These are phyloP conservation scores for Neospora caninum DNA, from an alignment of 169 alveolate genomes.

Conservation along the genomic window DNA sequence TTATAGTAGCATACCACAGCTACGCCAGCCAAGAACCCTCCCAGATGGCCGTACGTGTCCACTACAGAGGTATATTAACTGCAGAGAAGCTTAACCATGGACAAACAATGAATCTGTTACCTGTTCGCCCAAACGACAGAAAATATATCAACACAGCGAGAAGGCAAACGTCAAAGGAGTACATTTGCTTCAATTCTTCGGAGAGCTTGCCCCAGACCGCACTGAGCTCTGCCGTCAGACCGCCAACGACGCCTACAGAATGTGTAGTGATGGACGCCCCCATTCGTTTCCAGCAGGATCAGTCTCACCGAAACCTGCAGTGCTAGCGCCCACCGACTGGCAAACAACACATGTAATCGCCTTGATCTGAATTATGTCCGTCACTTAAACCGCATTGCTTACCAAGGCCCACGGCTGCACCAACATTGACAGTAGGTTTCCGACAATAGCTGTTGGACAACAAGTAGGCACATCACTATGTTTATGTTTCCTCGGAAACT, in stretches of 20 bases:
- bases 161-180: conserved; percentile 40
- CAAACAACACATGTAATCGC: not conserved
- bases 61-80: not conserved
- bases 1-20: conserved; percentile 58
- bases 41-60: conserved; percentile 59
- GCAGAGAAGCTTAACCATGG: not conserved
- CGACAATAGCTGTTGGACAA: conserved; percentile 45
- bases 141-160: conserved; percentile 57
- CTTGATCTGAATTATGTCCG: not conserved
- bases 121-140: conserved; percentile 60
- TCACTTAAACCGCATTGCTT: not conserved
- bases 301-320: conserved; percentile 61
- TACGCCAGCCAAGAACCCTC: conserved; percentile 64
- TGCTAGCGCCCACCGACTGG: conserved; percentile 65
- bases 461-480: not conserved
- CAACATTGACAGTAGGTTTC: conserved; percentile 55
- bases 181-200: conserved; percentile 42
- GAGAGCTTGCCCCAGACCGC: conserved; percentile 62
- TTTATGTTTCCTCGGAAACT: not conserved
- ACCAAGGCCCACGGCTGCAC: conserved; percentile 64
- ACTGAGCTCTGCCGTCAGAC: conserved; percentile 54
- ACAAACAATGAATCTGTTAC: not conserved
- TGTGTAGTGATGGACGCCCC: not conserved
- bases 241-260: conserved; percentile 51
- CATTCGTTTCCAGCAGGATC: not conserved